Evolutionary conservation across 2,329 filamentous ascomycete genomes (phyloP).

Genomic region (Clarireedia sp.): DNA sequence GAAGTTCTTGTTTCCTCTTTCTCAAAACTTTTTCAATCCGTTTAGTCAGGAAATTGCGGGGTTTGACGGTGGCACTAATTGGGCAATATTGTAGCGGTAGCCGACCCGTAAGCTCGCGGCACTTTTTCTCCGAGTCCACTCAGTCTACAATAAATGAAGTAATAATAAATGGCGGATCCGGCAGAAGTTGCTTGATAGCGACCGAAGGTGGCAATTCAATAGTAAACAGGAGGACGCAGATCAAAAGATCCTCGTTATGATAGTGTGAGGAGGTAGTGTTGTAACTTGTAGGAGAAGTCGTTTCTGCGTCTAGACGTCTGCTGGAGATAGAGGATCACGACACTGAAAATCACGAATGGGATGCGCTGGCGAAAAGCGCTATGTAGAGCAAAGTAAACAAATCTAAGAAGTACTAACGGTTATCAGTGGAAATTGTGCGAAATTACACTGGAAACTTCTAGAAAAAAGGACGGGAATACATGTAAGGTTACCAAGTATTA

Average conservation of each 20-base stretch:
- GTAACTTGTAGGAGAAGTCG: background rate
- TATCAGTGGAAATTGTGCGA: no score
- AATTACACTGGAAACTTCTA: background rate
- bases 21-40: slow-evolving; percentile 6
- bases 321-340: background rate
- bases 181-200: background rate
- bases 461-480: background rate
- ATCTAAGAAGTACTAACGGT: no score
- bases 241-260: background rate
- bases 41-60: slow-evolving; percentile 10
- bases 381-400: no score
- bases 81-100: background rate
- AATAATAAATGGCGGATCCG: background rate
- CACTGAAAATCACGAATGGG: background rate
- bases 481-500: background rate
- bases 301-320: background rate
- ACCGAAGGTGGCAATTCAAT: background rate
- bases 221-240: background rate
- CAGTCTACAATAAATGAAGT: background rate
- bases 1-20: background rate
- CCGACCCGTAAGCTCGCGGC: background rate
- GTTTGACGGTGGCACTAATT: slow-evolving; percentile 2
- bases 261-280: background rate
- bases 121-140: background rate
- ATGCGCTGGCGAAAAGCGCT: background rate